phyloP scores from a whole-genome alignment of 345 rosid genomes.

The Passiflora organensis region DNA sequence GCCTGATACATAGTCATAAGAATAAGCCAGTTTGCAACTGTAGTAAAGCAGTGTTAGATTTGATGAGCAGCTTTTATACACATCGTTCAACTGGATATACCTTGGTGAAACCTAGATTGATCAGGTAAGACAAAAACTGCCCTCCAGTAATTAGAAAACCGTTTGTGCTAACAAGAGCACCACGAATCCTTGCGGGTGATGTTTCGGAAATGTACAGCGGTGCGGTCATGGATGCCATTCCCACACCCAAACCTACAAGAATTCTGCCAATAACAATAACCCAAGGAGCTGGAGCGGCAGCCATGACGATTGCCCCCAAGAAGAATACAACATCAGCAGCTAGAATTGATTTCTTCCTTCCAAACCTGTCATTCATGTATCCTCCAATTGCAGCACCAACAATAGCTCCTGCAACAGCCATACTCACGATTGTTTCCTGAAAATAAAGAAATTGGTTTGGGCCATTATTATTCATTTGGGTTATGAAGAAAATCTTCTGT shows the following conservation, averaged over 20 bases:
- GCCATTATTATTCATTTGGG: too few species aligned
- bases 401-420: conserved; percentile 89
- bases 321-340: conserved; percentile 65
- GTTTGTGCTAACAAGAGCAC: conserved; percentile 80
- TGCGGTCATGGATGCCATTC: conserved; percentile 95
- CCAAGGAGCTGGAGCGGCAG: conserved; percentile 69
- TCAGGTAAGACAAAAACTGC: conserved; percentile 71
- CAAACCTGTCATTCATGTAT: conserved; percentile 66
- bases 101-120: conserved; percentile 68
- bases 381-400: conserved; percentile 83
- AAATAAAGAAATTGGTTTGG: not conserved
- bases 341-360: conserved; percentile 55
- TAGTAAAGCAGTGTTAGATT: not conserved
- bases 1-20: not conserved
- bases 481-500: too few species aligned
- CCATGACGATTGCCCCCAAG: conserved; percentile 65
- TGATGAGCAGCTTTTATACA: too few species aligned
- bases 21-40: not conserved
- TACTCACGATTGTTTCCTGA: conserved; percentile 67
- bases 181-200: conserved; percentile 80
- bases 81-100: conserved; percentile 18
- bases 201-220: conserved; percentile 89
- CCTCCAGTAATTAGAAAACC: conserved; percentile 85
- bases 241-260: conserved; percentile 83
- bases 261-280: conserved; percentile 67